Conservation (phyloP, 257 asterid genomes). For the Craterostigma plantagineum region DNA sequence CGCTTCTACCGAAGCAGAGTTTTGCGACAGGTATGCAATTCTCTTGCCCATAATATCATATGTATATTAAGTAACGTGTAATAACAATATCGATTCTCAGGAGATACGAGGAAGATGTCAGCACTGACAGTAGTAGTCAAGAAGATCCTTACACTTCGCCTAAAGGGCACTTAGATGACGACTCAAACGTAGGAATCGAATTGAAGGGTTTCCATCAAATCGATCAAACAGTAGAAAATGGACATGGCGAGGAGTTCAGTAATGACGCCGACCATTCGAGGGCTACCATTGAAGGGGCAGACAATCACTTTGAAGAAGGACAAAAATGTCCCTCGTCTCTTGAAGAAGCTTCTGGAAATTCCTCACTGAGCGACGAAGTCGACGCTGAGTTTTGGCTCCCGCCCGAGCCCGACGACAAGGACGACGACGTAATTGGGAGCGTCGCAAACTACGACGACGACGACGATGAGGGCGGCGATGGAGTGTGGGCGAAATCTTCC, state of each 20-base stretch:
- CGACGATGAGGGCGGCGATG: slow-evolving; percentile 65
- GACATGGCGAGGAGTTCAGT: slow-evolving; percentile 6
- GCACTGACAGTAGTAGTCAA: slow-evolving; percentile 30
- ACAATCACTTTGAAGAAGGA: slow-evolving; percentile 1
- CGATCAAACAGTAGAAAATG: slow-evolving; percentile 7
- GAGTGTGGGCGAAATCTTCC: slow-evolving; percentile 45
- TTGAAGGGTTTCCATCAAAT: slow-evolving; percentile 22
- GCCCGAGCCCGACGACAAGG: slow-evolving; percentile 54
- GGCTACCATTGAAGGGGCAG: slow-evolving; percentile 10
- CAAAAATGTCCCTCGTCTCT: slow-evolving; percentile 12
- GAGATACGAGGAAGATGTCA: slow-evolving; percentile 24
- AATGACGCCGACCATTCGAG: no score
- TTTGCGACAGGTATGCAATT: no score
- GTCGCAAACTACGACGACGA: slow-evolving; percentile 42
- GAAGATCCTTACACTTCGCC: slow-evolving; percentile 19
- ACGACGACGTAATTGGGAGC: slow-evolving; percentile 45
- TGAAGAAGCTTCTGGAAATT: slow-evolving; percentile 20
- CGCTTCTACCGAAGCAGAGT: no score
- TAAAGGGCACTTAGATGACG: slow-evolving; percentile 13
- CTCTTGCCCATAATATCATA: no score
- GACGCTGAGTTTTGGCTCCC: slow-evolving; percentile 73
- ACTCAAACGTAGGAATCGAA: slow-evolving; percentile 11
- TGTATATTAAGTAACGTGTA: no score
- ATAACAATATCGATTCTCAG: slow-evolving; percentile 15
- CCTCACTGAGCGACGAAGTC: slow-evolving; percentile 28